A percentile compares a stretch with the other conserved stretches of the same genome.
Evolutionary conservation across 2,329 filamentous ascomycete genomes (phyloP).

Genomic region (Trichoderma polysporum): DNA sequence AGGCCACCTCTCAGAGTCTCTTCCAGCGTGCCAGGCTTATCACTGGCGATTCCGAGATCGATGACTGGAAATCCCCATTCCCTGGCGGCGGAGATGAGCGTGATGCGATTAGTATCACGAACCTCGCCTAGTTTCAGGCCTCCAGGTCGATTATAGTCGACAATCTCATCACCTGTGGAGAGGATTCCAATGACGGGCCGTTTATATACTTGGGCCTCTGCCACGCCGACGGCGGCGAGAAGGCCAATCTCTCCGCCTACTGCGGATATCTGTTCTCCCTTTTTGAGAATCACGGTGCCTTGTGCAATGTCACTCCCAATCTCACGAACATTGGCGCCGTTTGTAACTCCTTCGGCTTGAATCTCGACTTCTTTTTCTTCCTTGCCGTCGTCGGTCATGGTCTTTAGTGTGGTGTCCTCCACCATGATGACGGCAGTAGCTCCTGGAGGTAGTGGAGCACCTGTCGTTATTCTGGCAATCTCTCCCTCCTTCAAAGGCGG

Average conservation of each 20-base stretch:
- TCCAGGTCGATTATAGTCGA: slow-evolving; percentile 65
- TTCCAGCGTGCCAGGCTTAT: slow-evolving; percentile 73
- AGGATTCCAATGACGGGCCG: slow-evolving; percentile 81
- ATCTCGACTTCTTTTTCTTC: slow-evolving; percentile 92
- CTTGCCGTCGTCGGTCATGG: slow-evolving; percentile 71
- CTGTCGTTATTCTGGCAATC: slow-evolving; percentile 90
- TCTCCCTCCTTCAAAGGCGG: slow-evolving; percentile 67
- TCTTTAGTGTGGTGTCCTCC: slow-evolving; percentile 80
- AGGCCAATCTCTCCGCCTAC: slow-evolving; percentile 90
- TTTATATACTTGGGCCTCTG: slow-evolving; percentile 68
- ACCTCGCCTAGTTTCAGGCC: slow-evolving; percentile 77
- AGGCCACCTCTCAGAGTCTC: slow-evolving; percentile 73
- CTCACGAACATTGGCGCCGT: slow-evolving; percentile 86
- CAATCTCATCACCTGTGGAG: slow-evolving; percentile 93
- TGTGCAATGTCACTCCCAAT: slow-evolving; percentile 81
- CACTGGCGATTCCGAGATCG: slow-evolving; percentile 82
- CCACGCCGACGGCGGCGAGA: slow-evolving; percentile 78
- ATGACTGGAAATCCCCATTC: slow-evolving; percentile 76
- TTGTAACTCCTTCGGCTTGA: slow-evolving; percentile 69
- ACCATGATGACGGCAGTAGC: slow-evolving; percentile 91
- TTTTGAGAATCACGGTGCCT: slow-evolving; percentile 67
- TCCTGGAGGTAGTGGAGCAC: slow-evolving; percentile 83
- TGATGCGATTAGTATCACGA: slow-evolving; percentile 88
- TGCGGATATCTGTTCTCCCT: slow-evolving; percentile 79
- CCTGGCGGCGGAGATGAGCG: slow-evolving; percentile 73